Base-by-base conservation (phyloP, 345 rosid species). In the Arabidopsis suecica region DNA sequence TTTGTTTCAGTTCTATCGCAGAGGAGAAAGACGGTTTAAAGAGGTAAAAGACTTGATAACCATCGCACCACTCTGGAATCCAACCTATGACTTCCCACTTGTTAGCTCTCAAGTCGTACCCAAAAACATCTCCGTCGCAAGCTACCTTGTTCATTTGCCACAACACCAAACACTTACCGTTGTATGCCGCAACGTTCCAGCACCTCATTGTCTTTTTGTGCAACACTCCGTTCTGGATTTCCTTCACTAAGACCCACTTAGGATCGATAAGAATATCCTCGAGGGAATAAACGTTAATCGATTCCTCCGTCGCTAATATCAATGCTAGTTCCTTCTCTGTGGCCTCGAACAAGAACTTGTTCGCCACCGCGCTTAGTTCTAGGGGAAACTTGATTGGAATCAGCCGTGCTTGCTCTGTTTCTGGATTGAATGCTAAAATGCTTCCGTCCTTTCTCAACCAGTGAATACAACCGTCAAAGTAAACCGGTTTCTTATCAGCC, bases 391-490 rank as follows among this genome's bases (percentile, higher is more conserved):
- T 10, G 30, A 7, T 47, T 1, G 16, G 57, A 32, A 65, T 65
- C 5, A 65, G 9, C 0, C 33, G n/a, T n/a, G 70, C 20, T 12
- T 36, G 14, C 8, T 65, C 58, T 32, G 32, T 33, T 48, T 34
- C 20, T 3, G 32, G 45, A 11, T 49, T 12, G 11, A 65, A 65
- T 10, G 45, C 12, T 4, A 65, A 0, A 12, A 65, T 49, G 57
- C 58, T 49, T 16, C 70, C 70, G 30, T 65, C 57, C 5, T 5
- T 34, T 65, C 70, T 34, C 11, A 65, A 11, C 58, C 58, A 65
- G 12, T 49, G 58, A 34, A 65, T 58, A 32, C 6, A 11, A 10
- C 58, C 30, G 13, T 49, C 13, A 2, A 49, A 12, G 33, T 65
- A 34, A 65, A 65, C 59, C 6, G 70, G 32, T 28, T 28, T 28